Evolutionary conservation across 1,139 yeast genomes (phyloP), one percentile per base, ranked within the genome.

Genomic region (Debaryomycetaceae sp.): DNA sequence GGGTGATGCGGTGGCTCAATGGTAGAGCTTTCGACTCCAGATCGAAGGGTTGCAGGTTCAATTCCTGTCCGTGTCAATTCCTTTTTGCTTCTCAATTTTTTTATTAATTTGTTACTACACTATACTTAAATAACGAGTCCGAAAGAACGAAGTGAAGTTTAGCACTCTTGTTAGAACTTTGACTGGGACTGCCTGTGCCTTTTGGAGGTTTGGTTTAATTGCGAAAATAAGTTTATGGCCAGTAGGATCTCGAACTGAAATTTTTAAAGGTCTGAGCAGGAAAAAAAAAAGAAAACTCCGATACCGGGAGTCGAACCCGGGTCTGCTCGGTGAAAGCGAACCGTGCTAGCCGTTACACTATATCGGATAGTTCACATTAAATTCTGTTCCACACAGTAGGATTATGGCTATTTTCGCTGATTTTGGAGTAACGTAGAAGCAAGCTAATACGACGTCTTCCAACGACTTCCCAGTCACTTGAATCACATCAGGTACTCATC

Each of bases 21-120:
- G 89, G 89, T 81, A 82, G 89, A 82, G 88, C 87, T 80, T 81
- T 81, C 81, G 89, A 83, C 82, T 83, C 88, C 88, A 82, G 76
- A 76, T 78, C 83, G 77, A 76, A 76, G 75, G 83, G 83, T 75
- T 77, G 83, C 83, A 78, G 83, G 83, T 79, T 79, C 83, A 73
- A 79, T 76, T 78, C 83, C 83, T 78, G 83, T 78, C 82, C 79
- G 82, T 75, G 75, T 76, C 81, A 77, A 59, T 63, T 67, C 61
- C 61, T 58, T 56, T 46, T 40, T 37, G 41, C 41, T 47, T 46
- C 15, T 32, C 26, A n/a, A 6, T 22, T 22, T 22, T 22, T 22
- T 22, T 2, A n/a, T n/a, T n/a, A n/a, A 3, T 9, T 24, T 9
- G n/a, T 17, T 11, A 24, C 32, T 30, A 7, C 14, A n/a, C 14